Evolutionary conservation across 495 filamentous ascomycete genomes (phyloP).

Genomic region (Glutinoglossum americanum): DNA sequence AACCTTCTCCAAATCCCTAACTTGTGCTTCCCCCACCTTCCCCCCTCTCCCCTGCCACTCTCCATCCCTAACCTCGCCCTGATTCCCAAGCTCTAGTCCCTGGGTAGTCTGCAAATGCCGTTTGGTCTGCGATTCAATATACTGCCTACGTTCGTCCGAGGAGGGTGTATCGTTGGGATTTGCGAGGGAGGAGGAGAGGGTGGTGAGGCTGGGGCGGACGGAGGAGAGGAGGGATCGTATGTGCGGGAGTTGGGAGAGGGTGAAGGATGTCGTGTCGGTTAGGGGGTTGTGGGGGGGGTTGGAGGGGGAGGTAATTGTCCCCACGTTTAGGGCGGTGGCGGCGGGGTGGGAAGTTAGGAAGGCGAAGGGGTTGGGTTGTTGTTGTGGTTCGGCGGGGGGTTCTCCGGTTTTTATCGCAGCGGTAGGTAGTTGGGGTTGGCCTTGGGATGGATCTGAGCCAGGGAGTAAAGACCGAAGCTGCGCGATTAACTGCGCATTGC

Average conservation of each 20-base stretch:
- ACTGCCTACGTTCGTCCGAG: conserved; percentile 33
- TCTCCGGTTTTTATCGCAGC: not conserved
- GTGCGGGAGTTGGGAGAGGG: conserved; percentile 52
- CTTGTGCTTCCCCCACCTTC: not conserved
- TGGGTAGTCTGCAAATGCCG: conserved; percentile 31
- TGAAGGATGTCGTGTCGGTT: conserved; percentile 58
- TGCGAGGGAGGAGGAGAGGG: not conserved
- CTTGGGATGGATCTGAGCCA: conserved; percentile 14
- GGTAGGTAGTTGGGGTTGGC: conserved; percentile 6
- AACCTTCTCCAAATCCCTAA: not conserved
- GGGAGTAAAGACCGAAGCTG: conserved; percentile 38
- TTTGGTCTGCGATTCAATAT: conserved; percentile 48
- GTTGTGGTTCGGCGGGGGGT: not conserved
- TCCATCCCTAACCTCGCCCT: conserved; percentile 34
- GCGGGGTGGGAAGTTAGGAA: conserved; percentile 17
- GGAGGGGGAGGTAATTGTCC: not conserved
- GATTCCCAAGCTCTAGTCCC: conserved; percentile 30
- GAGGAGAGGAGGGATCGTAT: conserved; percentile 27
- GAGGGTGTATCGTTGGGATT: not conserved
- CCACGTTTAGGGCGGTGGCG: not conserved
- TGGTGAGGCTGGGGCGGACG: conserved; percentile 4
- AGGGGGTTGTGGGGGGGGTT: conserved; percentile 13
- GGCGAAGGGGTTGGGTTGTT: conserved; percentile 20
- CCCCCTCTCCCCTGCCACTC: not conserved
- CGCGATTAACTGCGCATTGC: conserved; percentile 49